A percentile compares a stretch with the other conserved stretches of the same genome.
phyloP scores from a whole-genome alignment of 2,329 filamentous ascomycete genomes.

The Aspergillus brunneoviolaceus region DNA sequence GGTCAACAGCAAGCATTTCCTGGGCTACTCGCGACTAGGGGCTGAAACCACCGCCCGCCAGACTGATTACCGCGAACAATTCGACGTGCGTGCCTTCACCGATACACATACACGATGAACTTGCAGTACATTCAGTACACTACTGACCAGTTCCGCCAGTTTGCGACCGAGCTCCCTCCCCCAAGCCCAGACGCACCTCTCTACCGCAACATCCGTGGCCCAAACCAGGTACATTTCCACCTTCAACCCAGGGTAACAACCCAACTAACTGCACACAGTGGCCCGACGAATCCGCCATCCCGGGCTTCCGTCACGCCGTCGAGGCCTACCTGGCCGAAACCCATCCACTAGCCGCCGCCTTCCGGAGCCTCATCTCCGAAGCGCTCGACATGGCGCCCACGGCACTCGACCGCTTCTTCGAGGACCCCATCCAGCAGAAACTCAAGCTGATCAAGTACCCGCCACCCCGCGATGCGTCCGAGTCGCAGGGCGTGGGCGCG shows the following conservation, averaged over 20 bases:
- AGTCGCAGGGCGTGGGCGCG: conserved; percentile 44
- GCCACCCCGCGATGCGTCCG: conserved; percentile 24
- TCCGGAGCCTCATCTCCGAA: conserved; percentile 34
- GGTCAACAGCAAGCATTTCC: conserved; percentile 40
- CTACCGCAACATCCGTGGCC: conserved; percentile 36
- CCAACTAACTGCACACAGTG: conserved; percentile 23
- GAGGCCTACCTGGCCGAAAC: conserved; percentile 33
- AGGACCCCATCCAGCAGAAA: conserved; percentile 36
- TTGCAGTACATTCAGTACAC: background rate
- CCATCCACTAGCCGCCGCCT: conserved; percentile 25
- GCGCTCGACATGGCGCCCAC: conserved; percentile 30
- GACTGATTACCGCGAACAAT: conserved; percentile 37
- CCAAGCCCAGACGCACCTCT: conserved; percentile 35
- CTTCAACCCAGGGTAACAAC: background rate
- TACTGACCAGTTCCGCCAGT: conserved; percentile 20
- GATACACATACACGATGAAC: conserved; percentile 10
- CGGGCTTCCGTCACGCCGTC: conserved; percentile 31
- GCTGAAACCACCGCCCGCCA: conserved; percentile 36
- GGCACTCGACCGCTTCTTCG: conserved; percentile 35
- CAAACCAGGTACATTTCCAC: conserved; percentile 32
- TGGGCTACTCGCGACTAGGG: conserved; percentile 37
- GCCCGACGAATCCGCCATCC: conserved; percentile 33
- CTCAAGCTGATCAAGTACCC: conserved; percentile 48
- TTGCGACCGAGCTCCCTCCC: conserved; percentile 38
- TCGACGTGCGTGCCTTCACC: conserved; percentile 28